Base-by-base conservation (phyloP, 306 rosid species). In the Dicorynia guianensis region DNA sequence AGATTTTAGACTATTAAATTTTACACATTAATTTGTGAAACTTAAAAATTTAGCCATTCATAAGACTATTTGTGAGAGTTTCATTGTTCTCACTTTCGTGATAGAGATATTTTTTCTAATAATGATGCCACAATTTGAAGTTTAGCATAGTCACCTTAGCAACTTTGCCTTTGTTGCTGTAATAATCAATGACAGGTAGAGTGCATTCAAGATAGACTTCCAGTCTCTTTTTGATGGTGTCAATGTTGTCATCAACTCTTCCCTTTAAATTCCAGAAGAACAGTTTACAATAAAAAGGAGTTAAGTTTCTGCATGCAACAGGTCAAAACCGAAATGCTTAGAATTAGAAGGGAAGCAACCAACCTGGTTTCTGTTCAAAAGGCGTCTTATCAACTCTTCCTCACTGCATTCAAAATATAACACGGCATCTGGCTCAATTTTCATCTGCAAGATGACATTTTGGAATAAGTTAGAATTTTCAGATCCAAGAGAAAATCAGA, bases 301-400 rank as follows among this genome's bases (percentile, higher is more conserved):
- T 25, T 25, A 1, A 25, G 30, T 25, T 25, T 25, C 2, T 25
- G 30, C 30, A 2, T 25, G 30, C 30, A 25, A 18, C 0, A 19
- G 8, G 7, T 4, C 19, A 18, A 18, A 5, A 7, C 13, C 4
- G 12, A 4, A 11, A 15, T 47, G 15, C 15, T 47, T 47, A 35
- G 7, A 42, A 5, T 56, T 39, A 36, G 11, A 64, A 30, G 38
- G 39, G n/a, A 6, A 62, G 6, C 20, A 8, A 38, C 11, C 36
- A 64, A 88, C 93, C 93, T 88, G 86, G 65, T 86, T 88, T 74
- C 93, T 81, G 65, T 82, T 38, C 76, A 86, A 67, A 73, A 88
- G 83, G 44, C 93, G 93, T 70, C 69, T 81, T 71, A 81, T 85
- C 87, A 81, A 79, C 79, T 86, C 93, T 49, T 84, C 86, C 53